Conservation (phyloP, 441 rosid genomes). For the Gossypium schwendimanii region DNA sequence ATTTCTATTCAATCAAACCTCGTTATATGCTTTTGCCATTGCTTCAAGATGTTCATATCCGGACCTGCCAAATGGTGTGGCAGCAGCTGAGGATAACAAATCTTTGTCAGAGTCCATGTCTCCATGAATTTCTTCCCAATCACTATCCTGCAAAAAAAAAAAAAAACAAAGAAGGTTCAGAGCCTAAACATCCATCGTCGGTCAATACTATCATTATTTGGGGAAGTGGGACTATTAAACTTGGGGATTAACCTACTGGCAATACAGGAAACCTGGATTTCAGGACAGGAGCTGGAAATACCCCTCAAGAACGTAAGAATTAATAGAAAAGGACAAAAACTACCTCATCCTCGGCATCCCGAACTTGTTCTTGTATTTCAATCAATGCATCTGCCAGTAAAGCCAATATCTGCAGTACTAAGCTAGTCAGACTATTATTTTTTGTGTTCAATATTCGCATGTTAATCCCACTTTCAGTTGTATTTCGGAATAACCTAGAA, state of each 20-base stretch:
- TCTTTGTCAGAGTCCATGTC: slow-evolving; percentile 42
- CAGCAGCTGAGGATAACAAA: slow-evolving; percentile 39
- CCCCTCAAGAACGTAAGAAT: slow-evolving; percentile 4
- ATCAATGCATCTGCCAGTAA: slow-evolving; percentile 67
- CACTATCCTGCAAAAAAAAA: slow-evolving; percentile 45
- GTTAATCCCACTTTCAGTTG: background rate
- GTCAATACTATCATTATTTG: background rate
- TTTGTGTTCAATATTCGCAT: background rate
- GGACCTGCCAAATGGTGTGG: slow-evolving; percentile 46
- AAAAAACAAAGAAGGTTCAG: slow-evolving; percentile 7
- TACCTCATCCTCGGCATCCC: slow-evolving; percentile 59
- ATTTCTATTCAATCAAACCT: slow-evolving; percentile 33
- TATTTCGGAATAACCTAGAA: slow-evolving; percentile 9
- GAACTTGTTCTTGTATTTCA: slow-evolving; percentile 80
- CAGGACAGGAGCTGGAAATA: background rate
- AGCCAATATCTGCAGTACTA: slow-evolving; percentile 56
- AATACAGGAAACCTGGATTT: background rate
- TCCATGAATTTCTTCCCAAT: slow-evolving; percentile 77
- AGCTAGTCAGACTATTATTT: background rate
- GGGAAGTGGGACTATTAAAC: background rate
- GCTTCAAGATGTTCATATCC: slow-evolving; percentile 75
- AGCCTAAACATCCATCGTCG: slow-evolving; percentile 7
- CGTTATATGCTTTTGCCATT: slow-evolving; percentile 58
- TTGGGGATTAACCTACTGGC: background rate
- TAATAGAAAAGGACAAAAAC: slow-evolving; percentile 6